Evolutionary conservation across 2,329 filamentous ascomycete species (phyloP).

Genomic region (Trichoderma lentiforme): DNA sequence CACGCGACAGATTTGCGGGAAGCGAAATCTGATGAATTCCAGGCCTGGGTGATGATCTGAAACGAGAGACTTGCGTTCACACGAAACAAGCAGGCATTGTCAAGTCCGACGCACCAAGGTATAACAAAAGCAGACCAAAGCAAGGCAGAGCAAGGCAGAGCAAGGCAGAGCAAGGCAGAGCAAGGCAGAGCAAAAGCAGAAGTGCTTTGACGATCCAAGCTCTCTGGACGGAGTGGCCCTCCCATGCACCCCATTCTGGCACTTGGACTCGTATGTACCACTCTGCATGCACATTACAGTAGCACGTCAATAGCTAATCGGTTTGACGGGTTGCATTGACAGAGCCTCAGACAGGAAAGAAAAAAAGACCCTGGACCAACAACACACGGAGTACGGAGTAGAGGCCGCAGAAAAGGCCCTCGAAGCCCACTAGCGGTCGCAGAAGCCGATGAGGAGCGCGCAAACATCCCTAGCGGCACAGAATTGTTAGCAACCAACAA

Average conservation of each 20-base stretch:
- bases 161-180: no score
- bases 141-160: background rate
- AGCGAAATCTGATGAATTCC: constrained; percentile 14
- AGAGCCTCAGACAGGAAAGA: background rate
- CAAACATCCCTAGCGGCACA: background rate
- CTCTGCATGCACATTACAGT: background rate
- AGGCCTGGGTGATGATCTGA: background rate
- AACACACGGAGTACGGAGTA: background rate
- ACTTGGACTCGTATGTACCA: background rate
- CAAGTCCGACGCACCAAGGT: background rate
- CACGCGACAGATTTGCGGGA: constrained; percentile 12
- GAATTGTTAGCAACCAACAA: background rate
- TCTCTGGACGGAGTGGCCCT: background rate
- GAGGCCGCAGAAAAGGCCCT: background rate
- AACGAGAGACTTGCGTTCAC: background rate
- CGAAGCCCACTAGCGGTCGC: background rate
- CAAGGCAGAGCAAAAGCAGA: background rate
- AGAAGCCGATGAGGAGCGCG: background rate
- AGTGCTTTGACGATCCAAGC: background rate
- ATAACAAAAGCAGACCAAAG: background rate
- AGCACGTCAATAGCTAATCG: background rate
- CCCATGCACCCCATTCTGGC: background rate
- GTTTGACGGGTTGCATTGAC: background rate
- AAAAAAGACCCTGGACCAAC: background rate
- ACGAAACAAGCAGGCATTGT: background rate